A percentile compares a stretch with the other conserved stretches of the same genome.
Conservation (phyloP, 2,329 filamentous ascomycete species). For the Cephalotrichum gorgonifer region DNA sequence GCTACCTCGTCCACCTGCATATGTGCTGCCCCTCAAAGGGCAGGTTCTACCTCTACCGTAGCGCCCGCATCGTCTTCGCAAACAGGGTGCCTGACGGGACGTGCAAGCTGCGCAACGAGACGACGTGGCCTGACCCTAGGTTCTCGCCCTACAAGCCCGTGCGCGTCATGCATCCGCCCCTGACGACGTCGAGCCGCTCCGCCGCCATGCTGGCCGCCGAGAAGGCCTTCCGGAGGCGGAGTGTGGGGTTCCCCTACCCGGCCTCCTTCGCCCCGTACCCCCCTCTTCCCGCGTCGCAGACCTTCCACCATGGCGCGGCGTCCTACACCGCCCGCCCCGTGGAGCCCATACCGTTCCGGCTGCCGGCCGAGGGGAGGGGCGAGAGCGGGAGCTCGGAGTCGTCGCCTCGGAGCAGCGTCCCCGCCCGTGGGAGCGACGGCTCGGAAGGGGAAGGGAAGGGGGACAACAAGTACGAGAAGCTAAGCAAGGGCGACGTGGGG, state of each 20-base stretch:
- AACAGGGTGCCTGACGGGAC: conserved; percentile 94
- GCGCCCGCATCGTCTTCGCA: conserved; percentile 87
- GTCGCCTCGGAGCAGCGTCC: not conserved
- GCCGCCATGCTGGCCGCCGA: conserved; percentile 46
- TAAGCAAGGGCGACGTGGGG: conserved; percentile 53
- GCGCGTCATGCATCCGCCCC: conserved; percentile 34
- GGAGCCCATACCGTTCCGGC: not conserved
- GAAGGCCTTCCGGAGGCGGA: conserved; percentile 47
- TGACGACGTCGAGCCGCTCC: conserved; percentile 24
- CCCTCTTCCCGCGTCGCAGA: conserved; percentile 2
- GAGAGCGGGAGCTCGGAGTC: not conserved
- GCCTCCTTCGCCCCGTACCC: not conserved
- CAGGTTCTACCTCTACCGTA: conserved; percentile 84
- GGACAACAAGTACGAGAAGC: conserved; percentile 47
- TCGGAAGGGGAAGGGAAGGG: not conserved
- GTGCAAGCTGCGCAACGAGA: conserved; percentile 82
- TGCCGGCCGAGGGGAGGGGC: not conserved
- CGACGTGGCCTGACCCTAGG: conserved; percentile 76
- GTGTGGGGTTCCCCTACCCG: conserved; percentile 35
- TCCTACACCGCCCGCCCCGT: conserved; percentile 2
- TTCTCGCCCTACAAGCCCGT: conserved; percentile 75
- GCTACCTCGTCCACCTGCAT: conserved; percentile 87
- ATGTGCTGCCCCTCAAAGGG: conserved; percentile 81
- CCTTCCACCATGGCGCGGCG: not conserved
- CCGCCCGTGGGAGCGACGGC: not conserved